These are phyloP conservation scores for Zopfia rhizophila DNA, from an alignment of 2,329 filamentous ascomycete genomes.

Conservation along the genomic window DNA sequence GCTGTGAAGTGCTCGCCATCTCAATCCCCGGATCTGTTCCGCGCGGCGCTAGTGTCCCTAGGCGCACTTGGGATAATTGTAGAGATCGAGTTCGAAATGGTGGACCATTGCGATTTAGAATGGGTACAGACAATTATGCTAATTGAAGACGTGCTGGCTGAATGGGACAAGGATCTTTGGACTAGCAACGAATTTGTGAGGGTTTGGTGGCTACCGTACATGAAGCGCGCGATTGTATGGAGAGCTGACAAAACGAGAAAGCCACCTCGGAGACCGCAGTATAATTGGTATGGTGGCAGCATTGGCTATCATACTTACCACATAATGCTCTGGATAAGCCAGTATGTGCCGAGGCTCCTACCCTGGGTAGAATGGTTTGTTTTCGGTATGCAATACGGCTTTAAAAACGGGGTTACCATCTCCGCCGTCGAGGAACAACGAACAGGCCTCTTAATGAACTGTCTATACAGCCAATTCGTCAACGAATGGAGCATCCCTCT, in stretches of 20 bases:
- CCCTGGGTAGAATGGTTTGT: conserved; percentile 96
- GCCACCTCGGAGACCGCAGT: conserved; percentile 66
- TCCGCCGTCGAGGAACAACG: conserved; percentile 83
- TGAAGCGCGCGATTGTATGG: conserved; percentile 88
- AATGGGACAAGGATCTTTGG: conserved; percentile 83
- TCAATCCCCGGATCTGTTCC: conserved; percentile 82
- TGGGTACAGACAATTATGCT: conserved; percentile 85
- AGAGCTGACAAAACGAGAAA: conserved; percentile 80
- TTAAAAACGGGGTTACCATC: conserved; percentile 73
- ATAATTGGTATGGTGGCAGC: conserved; percentile 81
- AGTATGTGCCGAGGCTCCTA: conserved; percentile 80
- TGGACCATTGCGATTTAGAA: conserved; percentile 81
- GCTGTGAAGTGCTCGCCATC: conserved; percentile 74
- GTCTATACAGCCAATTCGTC: conserved; percentile 96
- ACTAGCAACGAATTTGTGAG: conserved; percentile 86
- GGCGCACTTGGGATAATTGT: conserved; percentile 91
- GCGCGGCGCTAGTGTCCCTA: conserved; percentile 85
- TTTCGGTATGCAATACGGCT: conserved; percentile 97
- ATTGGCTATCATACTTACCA: conserved; percentile 93
- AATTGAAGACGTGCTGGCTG: conserved; percentile 73
- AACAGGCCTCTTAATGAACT: conserved; percentile 91
- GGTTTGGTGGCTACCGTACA: conserved; percentile 98
- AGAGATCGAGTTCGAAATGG: conserved; percentile 85
- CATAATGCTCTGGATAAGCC: conserved; percentile 83
- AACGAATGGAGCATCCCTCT: conserved; percentile 98